phyloP scores from a whole-genome alignment of 352 stramenopile genomes.

The Globisporangium cederbergense region DNA sequence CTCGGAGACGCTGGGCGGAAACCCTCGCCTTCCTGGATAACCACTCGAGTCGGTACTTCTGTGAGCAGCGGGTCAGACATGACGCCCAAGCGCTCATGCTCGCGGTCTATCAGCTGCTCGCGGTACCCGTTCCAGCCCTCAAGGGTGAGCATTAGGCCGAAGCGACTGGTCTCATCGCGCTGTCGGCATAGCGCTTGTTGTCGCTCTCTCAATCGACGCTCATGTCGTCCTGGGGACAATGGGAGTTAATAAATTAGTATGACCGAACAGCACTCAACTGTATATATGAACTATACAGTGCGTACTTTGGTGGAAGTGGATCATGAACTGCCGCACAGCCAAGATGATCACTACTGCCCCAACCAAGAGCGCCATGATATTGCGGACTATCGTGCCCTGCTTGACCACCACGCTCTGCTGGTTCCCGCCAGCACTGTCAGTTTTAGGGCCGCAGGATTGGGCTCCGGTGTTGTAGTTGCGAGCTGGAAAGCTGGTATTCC shows the following conservation, averaged over 20 bases:
- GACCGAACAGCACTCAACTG: too few species aligned
- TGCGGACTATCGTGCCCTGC: too few species aligned
- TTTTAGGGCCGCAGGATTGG: neutral
- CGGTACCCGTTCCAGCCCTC: constrained; percentile 45
- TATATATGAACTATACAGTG: too few species aligned
- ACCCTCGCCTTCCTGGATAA: constrained; percentile 7
- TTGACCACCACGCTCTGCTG: too few species aligned
- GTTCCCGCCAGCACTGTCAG: too few species aligned
- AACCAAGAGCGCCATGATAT: neutral
- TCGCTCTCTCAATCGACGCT: neutral
- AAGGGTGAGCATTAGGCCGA: constrained; percentile 30
- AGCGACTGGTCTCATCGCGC: constrained; percentile 17
- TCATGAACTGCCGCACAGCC: neutral
- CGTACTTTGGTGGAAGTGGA: constrained; percentile 5
- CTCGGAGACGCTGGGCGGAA: constrained; percentile 10
- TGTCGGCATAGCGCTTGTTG: constrained; percentile 8
- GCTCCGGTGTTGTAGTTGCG: neutral
- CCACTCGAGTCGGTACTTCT: neutral
- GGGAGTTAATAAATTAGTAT: too few species aligned
- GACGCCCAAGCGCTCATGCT: too few species aligned
- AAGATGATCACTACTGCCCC: neutral
- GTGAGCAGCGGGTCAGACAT: too few species aligned
- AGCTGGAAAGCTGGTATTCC: neutral
- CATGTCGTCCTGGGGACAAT: neutral
- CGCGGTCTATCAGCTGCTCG: constrained; percentile 47